Base-by-base conservation (phyloP, 768 basidiomycete species). In the Goffeauzyma gilvescens region DNA sequence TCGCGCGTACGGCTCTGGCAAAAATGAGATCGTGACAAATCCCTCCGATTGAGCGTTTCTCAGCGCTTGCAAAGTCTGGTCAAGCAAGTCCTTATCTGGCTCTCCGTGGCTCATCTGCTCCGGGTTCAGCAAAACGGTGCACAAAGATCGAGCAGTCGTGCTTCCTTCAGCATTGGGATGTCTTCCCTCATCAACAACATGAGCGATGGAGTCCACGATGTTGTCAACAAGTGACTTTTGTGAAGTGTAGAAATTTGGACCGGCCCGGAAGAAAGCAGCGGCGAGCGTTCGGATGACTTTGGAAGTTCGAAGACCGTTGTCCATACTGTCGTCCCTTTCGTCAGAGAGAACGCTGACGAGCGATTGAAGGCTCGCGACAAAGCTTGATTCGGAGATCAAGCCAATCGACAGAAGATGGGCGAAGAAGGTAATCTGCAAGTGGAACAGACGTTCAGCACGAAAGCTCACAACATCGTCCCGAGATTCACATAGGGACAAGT, bases 351-450 rank as follows among this genome's bases (percentile, higher is more conserved):
- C 89, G 1, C 78, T 71, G 2, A 77, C 75, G 60, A 93, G 83
- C 0, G 86, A 80, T 50, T 79, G 76, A 20, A 93, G 70, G 22
- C 93, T 73, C 6, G 75, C 71, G 32, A 80, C 67, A 70, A 95
- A 74, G 2, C 87, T 89, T 7, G 77, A 72, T 0, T 75, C 60
- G 2, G 81, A 76, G 38, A 95, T 72, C 1, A 89, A 65, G 42
- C 72, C 72, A 1, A 83, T 75, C 2, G 79, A 70, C 23, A 82
- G 78, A 34, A 93, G 65, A 55, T 89, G 81, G 1, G 87, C 79
- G 57, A 96, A 93, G 62, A 96, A 82, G 48, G 86, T 83, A 12
- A 95, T 78, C 89, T 96, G 50, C 8, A 26, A n/a, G n/a, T n/a
- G n/a, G 17, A 43, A 42, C 14, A 8, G 7, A 27, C 7, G 32